Percentiles rank a stretch among this genome's conserved stretches.
These are phyloP conservation scores for Pulveroboletus sp. DNA, from an alignment of 768 basidiomycete genomes.

Conservation along the genomic window DNA sequence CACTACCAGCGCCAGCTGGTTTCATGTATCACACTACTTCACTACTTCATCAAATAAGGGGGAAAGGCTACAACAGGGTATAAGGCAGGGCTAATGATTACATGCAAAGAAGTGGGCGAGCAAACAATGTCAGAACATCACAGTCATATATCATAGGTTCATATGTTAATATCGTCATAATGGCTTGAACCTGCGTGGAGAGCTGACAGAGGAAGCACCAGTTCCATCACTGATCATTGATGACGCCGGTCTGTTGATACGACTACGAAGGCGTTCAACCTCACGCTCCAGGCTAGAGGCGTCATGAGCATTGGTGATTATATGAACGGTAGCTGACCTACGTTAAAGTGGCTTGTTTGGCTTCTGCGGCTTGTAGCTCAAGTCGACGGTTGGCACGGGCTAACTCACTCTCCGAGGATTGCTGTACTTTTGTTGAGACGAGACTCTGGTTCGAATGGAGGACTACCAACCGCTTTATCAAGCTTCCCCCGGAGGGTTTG, in stretches of 20 bases:
- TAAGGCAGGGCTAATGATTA: conserved; percentile 23
- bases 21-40: background rate
- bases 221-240: conserved; percentile 27
- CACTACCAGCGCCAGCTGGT: too few species aligned
- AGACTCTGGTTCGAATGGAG: background rate
- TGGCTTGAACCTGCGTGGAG: conserved; percentile 27
- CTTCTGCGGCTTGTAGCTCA: conserved; percentile 72
- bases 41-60: background rate
- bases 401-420: conserved; percentile 65
- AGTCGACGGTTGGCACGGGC: conserved; percentile 70
- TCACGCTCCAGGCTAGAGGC: conserved; percentile 56
- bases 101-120: conserved; percentile 4
- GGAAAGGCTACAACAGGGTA: conserved; percentile 18
- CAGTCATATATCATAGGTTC: background rate
- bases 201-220: conserved; percentile 23
- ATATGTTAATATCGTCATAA: conserved; percentile 12
- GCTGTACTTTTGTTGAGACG: conserved; percentile 38
- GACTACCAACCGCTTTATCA: conserved; percentile 53
- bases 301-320: conserved; percentile 2
- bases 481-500: conserved; percentile 52
- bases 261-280: conserved; percentile 63
- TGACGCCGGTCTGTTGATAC: conserved; percentile 56
- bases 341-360: conserved; percentile 67
- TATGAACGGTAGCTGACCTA: conserved; percentile 32
- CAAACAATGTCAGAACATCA: background rate